These are phyloP conservation scores for Pseudocercospora fijiensis DNA, from an alignment of 2,329 filamentous ascomycete species.

Conservation along the genomic window DNA sequence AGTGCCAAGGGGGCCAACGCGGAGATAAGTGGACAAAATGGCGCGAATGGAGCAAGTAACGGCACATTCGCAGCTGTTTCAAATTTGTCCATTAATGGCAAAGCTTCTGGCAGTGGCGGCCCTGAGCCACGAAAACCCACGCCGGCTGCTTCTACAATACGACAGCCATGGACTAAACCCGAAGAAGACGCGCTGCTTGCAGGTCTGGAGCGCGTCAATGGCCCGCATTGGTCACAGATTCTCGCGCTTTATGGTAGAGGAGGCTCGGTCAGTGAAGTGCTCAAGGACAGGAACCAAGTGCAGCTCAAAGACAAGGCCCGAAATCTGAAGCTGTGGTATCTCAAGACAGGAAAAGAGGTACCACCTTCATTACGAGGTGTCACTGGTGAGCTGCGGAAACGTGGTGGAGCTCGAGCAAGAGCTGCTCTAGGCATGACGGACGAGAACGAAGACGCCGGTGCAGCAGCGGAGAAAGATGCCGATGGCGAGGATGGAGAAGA, in stretches of 20 bases:
- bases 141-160: constrained; percentile 28
- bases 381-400: constrained; percentile 83
- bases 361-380: constrained; percentile 84
- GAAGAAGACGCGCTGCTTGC: constrained; percentile 90
- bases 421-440: constrained; percentile 34
- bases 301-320: constrained; percentile 90
- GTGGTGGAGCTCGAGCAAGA: constrained; percentile 39
- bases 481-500: constrained; percentile 16
- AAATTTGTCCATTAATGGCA: constrained; percentile 8
- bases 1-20: constrained; percentile 12
- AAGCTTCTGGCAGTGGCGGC: constrained; percentile 5
- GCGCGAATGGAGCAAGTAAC: background rate
- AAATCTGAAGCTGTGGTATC: constrained; percentile 85
- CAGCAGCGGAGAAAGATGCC: constrained; percentile 9
- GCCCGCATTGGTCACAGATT: constrained; percentile 92
- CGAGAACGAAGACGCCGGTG: constrained; percentile 13
- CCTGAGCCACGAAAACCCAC: constrained; percentile 21
- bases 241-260: constrained; percentile 77
- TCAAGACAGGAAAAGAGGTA: constrained; percentile 89
- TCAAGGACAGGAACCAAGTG: constrained; percentile 87
- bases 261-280: constrained; percentile 75
- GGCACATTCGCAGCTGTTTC: constrained; percentile 8
- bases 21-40: constrained; percentile 9
- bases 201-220: constrained; percentile 82
- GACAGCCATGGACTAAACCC: constrained; percentile 82